These are phyloP conservation scores for Thraustotheca clavata DNA, from an alignment of 352 stramenopile species.

Conservation along the genomic window DNA sequence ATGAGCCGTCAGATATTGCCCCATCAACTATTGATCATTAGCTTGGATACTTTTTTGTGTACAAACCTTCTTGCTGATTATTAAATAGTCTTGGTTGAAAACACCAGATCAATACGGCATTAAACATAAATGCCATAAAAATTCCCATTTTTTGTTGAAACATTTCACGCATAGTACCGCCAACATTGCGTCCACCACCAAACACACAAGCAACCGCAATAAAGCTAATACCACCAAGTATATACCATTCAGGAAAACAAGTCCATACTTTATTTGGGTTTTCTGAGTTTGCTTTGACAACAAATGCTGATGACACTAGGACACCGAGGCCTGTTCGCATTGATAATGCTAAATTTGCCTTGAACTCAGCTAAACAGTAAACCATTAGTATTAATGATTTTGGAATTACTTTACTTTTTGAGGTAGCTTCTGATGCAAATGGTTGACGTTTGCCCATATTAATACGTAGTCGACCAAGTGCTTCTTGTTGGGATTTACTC, in stretches of 20 bases:
- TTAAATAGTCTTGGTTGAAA: constrained; percentile 39
- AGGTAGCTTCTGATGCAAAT: background rate
- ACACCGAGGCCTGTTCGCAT: constrained; percentile 58
- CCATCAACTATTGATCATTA: constrained; percentile 26
- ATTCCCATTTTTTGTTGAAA: constrained; percentile 70
- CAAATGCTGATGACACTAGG: constrained; percentile 58
- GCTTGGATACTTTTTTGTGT: background rate
- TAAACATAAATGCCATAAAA: constrained; percentile 70
- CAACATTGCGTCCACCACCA: constrained; percentile 58
- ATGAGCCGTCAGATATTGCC: background rate
- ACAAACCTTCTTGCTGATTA: constrained; percentile 10
- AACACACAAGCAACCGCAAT: constrained; percentile 69
- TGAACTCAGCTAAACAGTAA: constrained; percentile 25
- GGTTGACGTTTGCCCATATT: background rate
- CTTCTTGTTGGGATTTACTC: background rate
- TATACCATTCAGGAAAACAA: constrained; percentile 62
- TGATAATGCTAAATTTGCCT: constrained; percentile 35
- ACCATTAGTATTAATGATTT: background rate
- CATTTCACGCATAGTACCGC: constrained; percentile 54
- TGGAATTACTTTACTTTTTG: background rate
- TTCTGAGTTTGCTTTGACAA: constrained; percentile 35
- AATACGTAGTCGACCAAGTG: background rate
- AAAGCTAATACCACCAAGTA: constrained; percentile 63
- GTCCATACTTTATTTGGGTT: constrained; percentile 64
- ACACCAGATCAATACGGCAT: constrained; percentile 55